These are phyloP conservation scores for Trichoderma gracile DNA, from an alignment of 2,329 filamentous ascomycete genomes.

Conservation along the genomic window DNA sequence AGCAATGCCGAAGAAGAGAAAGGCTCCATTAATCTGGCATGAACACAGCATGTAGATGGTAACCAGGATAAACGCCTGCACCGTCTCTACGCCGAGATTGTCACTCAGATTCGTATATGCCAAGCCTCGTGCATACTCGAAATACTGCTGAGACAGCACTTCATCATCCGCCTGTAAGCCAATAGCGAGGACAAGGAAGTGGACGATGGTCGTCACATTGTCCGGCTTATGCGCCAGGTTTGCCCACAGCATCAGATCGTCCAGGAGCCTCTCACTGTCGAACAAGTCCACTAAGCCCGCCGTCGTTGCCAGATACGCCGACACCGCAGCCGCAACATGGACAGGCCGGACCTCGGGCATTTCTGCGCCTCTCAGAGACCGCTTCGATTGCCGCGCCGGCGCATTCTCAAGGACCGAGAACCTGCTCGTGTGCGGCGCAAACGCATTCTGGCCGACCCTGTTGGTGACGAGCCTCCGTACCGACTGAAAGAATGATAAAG, in stretches of 20 bases:
- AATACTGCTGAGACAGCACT: conserved; percentile 46
- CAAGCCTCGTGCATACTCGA: conserved; percentile 51
- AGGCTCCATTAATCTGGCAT: conserved; percentile 57
- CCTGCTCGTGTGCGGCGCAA: conserved; percentile 52
- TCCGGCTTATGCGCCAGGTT: conserved; percentile 37
- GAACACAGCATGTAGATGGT: conserved; percentile 57
- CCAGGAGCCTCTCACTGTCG: conserved; percentile 42
- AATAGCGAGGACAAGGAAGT: conserved; percentile 54
- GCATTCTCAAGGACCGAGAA: conserved; percentile 53
- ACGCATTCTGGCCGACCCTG: conserved; percentile 51
- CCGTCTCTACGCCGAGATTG: conserved; percentile 50
- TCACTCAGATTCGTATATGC: conserved; percentile 49
- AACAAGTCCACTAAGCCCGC: conserved; percentile 53
- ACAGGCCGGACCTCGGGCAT: conserved; percentile 34
- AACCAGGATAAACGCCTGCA: conserved; percentile 53
- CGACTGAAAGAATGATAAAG: conserved; percentile 57
- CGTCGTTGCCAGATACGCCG: conserved; percentile 44
- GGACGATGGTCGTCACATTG: conserved; percentile 45
- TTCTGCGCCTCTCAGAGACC: conserved; percentile 7
- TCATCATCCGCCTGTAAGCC: conserved; percentile 48
- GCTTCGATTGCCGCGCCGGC: conserved; percentile 29
- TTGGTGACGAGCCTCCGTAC: conserved; percentile 54
- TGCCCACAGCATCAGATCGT: conserved; percentile 48
- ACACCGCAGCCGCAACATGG: conserved; percentile 37
- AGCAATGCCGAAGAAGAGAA: conserved; percentile 56